Conservation (phyloP, 2,329 filamentous ascomycete species). For the Alternaria gaisen region DNA sequence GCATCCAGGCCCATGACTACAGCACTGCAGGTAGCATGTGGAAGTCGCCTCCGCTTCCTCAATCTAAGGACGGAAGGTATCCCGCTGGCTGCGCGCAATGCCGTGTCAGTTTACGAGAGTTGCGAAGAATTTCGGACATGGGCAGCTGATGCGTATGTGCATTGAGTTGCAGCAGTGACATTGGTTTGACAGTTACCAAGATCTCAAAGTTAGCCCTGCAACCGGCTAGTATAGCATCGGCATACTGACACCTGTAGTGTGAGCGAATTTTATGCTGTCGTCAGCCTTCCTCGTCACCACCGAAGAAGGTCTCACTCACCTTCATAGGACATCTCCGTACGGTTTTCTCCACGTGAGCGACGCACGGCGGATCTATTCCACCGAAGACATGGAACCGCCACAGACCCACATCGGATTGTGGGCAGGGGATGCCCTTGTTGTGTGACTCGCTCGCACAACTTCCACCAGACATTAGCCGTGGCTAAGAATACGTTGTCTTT, state of each 20-base stretch:
- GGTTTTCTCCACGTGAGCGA: constrained; percentile 43
- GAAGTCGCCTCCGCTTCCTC: constrained; percentile 26
- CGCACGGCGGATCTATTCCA: constrained; percentile 32
- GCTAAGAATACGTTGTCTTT: constrained; percentile 17
- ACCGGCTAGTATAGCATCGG: constrained; percentile 20
- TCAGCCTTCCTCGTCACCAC: constrained; percentile 29
- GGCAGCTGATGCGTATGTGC: constrained; percentile 18
- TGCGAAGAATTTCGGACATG: constrained; percentile 20
- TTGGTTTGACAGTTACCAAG: constrained; percentile 17
- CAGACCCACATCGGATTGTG: constrained; percentile 30
- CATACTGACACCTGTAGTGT: constrained; percentile 16
- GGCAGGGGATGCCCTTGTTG: constrained; percentile 41
- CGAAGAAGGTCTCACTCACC: constrained; percentile 13
- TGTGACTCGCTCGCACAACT: constrained; percentile 37
- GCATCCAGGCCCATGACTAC: constrained; percentile 26
- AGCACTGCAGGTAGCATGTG: constrained; percentile 21
- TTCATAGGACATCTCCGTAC: constrained; percentile 22
- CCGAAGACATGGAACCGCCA: constrained; percentile 41
- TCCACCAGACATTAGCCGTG: constrained; percentile 29
- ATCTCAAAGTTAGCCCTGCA: constrained; percentile 22
- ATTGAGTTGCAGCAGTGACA: constrained; percentile 19
- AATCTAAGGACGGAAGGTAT: constrained; percentile 41
- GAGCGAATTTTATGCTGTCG: constrained; percentile 20
- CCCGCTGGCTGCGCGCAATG: constrained; percentile 26
- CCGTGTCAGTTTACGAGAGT: constrained; percentile 16